These are phyloP conservation scores for Vigna mungo DNA, from an alignment of 306 rosid species.

Conservation along the genomic window DNA sequence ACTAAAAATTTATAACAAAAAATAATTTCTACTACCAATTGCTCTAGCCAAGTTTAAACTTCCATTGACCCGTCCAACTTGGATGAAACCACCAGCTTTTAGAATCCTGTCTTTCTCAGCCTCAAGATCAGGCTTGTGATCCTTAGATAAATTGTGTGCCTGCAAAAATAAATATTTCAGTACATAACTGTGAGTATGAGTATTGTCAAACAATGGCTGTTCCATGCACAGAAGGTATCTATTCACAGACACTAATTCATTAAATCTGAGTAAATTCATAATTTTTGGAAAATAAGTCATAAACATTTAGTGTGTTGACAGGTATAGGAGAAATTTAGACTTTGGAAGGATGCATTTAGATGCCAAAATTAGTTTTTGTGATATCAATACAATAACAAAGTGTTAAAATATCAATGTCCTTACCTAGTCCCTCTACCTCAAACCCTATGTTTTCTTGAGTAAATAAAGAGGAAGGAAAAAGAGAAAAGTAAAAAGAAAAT, in stretches of 20 bases:
- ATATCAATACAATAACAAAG: constrained; percentile 3
- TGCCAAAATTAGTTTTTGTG: constrained; percentile 13
- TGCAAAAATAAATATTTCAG: constrained; percentile 50
- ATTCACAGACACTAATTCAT: not conserved
- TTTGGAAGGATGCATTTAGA: constrained; percentile 4
- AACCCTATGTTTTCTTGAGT: not conserved
- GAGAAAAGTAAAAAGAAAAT: too few species aligned
- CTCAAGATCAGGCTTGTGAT: constrained; percentile 96
- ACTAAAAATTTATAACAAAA: constrained; percentile 21
- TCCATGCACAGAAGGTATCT: constrained; percentile 24
- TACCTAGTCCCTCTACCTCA: not conserved
- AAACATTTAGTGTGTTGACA: constrained; percentile 11
- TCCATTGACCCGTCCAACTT: constrained; percentile 95
- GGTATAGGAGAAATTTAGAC: constrained; percentile 6
- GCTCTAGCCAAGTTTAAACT: constrained; percentile 93
- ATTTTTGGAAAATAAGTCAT: constrained; percentile 4
- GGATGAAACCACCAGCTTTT: constrained; percentile 94
- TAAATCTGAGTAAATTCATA: not conserved
- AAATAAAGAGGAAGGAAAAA: not conserved
- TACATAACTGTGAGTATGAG: constrained; percentile 36
- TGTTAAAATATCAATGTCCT: not conserved
- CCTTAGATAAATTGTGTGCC: constrained; percentile 91
- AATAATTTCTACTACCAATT: constrained; percentile 62
- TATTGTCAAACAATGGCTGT: constrained; percentile 20
- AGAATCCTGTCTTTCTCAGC: constrained; percentile 87